These are phyloP conservation scores for Cephalotrichum gorgonifer DNA, from an alignment of 2,329 filamentous ascomycete genomes.

Conservation along the genomic window DNA sequence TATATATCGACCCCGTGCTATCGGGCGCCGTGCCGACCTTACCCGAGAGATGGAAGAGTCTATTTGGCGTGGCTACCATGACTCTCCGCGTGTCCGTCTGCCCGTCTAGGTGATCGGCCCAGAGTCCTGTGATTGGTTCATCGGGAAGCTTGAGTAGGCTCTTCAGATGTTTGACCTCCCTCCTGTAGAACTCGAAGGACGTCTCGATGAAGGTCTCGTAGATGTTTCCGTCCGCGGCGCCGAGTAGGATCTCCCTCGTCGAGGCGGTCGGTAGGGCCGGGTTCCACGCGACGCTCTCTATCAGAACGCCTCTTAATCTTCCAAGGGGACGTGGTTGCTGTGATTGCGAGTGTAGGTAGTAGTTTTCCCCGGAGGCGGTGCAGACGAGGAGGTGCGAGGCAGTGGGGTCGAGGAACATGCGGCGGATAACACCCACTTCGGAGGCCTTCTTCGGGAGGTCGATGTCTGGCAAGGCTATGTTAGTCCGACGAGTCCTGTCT, in stretches of 20 bases:
- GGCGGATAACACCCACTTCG: slow-evolving; percentile 84
- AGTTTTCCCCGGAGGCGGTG: slow-evolving; percentile 89
- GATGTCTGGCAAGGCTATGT: slow-evolving; percentile 55
- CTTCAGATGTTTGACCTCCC: slow-evolving; percentile 88
- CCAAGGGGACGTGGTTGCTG: slow-evolving; percentile 75
- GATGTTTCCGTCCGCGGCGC: slow-evolving; percentile 85
- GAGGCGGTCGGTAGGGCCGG: slow-evolving; percentile 86
- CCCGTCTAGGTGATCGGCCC: slow-evolving; percentile 65
- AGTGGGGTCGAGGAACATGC: slow-evolving; percentile 95
- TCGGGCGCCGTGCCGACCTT: slow-evolving; percentile 66
- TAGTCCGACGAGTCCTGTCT: not conserved
- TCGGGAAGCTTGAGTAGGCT: slow-evolving; percentile 73
- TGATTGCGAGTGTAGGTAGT: slow-evolving; percentile 93
- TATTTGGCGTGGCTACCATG: slow-evolving; percentile 67
- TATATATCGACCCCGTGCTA: slow-evolving; percentile 76
- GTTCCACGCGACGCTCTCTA: slow-evolving; percentile 92
- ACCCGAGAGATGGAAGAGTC: slow-evolving; percentile 72
- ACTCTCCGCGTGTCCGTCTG: slow-evolving; percentile 64
- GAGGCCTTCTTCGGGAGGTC: slow-evolving; percentile 89
- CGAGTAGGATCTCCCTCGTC: slow-evolving; percentile 86
- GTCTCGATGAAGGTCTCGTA: slow-evolving; percentile 95
- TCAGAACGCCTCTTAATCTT: slow-evolving; percentile 72
- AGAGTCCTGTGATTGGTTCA: slow-evolving; percentile 74
- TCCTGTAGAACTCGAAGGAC: slow-evolving; percentile 85
- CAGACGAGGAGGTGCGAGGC: slow-evolving; percentile 89